Conservation (phyloP, 2,329 filamentous ascomycete species). For the Monosporascus ibericus region DNA sequence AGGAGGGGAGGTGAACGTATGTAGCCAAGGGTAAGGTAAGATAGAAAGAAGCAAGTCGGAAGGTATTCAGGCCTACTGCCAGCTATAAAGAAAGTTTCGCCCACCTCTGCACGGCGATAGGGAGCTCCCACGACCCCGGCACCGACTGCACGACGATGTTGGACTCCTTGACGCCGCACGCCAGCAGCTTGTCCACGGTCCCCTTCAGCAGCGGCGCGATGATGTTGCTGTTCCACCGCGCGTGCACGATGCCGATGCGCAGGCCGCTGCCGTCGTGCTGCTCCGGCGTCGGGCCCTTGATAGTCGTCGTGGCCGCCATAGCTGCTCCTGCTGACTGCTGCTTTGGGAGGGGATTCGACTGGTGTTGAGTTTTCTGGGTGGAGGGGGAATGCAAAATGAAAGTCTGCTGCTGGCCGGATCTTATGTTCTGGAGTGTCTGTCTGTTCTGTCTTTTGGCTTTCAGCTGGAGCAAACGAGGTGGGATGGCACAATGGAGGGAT, state of each 20-base stretch:
- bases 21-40: too few species aligned
- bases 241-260: conserved; percentile 91
- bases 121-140: conserved; percentile 90
- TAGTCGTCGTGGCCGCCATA: conserved; percentile 38
- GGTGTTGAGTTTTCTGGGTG: neutral
- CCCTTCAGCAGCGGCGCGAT: conserved; percentile 81
- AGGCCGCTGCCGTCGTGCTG: conserved; percentile 64
- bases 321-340: conserved; percentile 30
- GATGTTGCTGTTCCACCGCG: conserved; percentile 87
- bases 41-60: conserved; percentile 3
- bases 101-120: conserved; percentile 81
- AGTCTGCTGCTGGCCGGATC: too few species aligned
- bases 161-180: conserved; percentile 74
- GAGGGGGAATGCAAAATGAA: neutral
- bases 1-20: too few species aligned
- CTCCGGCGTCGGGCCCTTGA: conserved; percentile 52
- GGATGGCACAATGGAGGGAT: too few species aligned
- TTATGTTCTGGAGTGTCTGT: neutral
- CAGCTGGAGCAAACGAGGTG: too few species aligned
- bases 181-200: conserved; percentile 69
- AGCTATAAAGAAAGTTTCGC: conserved; percentile 13
- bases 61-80: too few species aligned
- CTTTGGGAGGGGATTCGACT: too few species aligned
- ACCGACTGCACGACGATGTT: conserved; percentile 89
- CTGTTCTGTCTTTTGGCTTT: too few species aligned